phyloP scores from a whole-genome alignment of 2,329 filamentous ascomycete genomes.

The Achaetomium macrosporum region DNA sequence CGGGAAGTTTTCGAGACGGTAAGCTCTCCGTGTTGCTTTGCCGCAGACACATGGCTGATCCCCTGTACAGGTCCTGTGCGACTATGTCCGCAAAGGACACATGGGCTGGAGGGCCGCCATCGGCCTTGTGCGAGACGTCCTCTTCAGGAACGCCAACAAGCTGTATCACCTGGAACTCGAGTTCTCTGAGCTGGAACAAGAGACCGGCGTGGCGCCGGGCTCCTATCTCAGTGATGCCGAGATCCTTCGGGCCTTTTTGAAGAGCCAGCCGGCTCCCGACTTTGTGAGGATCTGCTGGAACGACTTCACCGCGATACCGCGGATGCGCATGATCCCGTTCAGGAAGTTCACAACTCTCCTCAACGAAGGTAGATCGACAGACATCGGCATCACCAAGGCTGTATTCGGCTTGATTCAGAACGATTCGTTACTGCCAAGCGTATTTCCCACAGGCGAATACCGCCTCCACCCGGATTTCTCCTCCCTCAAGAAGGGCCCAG shows the following conservation, averaged over 20 bases:
- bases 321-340: slow-evolving; percentile 63
- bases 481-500: slow-evolving; percentile 54
- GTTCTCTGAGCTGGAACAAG: slow-evolving; percentile 30
- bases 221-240: slow-evolving; percentile 30
- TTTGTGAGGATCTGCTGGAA: slow-evolving; percentile 72
- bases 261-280: slow-evolving; percentile 46
- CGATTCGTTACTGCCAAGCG: slow-evolving; percentile 51
- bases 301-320: slow-evolving; percentile 66
- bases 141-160: slow-evolving; percentile 73
- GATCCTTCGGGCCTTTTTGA: slow-evolving; percentile 38
- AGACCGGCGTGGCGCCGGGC: slow-evolving; percentile 19
- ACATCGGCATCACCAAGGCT: slow-evolving; percentile 58
- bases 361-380: slow-evolving; percentile 37
- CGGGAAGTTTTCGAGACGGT: slow-evolving; percentile 64
- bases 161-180: slow-evolving; percentile 59
- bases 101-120: slow-evolving; percentile 57
- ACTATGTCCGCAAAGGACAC: slow-evolving; percentile 60
- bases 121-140: slow-evolving; percentile 57
- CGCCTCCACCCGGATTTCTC: slow-evolving; percentile 59
- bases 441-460: slow-evolving; percentile 58
- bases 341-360: slow-evolving; percentile 46
- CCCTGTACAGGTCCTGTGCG: slow-evolving; percentile 50
- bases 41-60: neutral
- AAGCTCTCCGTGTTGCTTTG: slow-evolving; percentile 18
- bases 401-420: slow-evolving; percentile 62